Evolutionary conservation across 768 basidiomycete genomes (phyloP), one percentile per base, ranked within the genome.

Genomic region (Cystobasidium ongulense): DNA sequence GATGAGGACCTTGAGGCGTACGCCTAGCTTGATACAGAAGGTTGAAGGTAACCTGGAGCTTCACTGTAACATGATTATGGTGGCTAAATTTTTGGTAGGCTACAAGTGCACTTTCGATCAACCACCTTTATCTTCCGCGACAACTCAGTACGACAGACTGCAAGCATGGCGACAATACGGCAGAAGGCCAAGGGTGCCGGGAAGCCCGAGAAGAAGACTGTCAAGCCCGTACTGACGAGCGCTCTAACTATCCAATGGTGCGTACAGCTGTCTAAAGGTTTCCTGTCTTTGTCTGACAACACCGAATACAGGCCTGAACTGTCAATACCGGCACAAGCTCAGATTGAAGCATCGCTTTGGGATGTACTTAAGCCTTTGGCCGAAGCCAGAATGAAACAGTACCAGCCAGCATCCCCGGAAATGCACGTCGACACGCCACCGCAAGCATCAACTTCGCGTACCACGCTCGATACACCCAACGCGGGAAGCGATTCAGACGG

Each of bases 131-230:
- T 10, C 35, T 25, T 63, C n/a, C 62, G 23, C 27, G 33, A 64
- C 31, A 39, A n/a, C n/a, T n/a, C n/a, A n/a, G n/a, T n/a, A n/a
- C n/a, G n/a, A n/a, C 10, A 5, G 10, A 36, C 33, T 36, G 15
- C 63, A 67, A 43, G 39, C 46, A 67, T 67, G 65, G 15, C 65
- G 25, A 71, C 31, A 11, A 38, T 61, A 29, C 50, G 67, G 52
- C 63, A 66, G 31, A 73, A 74, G 41, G 70, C 67, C 35, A 23
- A 38, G 52, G n/a, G 50, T 62, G 46, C 73, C 52, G 64, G 61
- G 18, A 74, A 75, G 65, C 71, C 74, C 39, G 75, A 76, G 64
- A 59, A 71, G 68, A 71, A 54, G 68, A 53, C 59, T 7, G 41
- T 59, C 31, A 71, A 71, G 54, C 27, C 68, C 8, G 68, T 71